Conservation (phyloP, 257 asterid genomes). For the Mentha longifolia region DNA sequence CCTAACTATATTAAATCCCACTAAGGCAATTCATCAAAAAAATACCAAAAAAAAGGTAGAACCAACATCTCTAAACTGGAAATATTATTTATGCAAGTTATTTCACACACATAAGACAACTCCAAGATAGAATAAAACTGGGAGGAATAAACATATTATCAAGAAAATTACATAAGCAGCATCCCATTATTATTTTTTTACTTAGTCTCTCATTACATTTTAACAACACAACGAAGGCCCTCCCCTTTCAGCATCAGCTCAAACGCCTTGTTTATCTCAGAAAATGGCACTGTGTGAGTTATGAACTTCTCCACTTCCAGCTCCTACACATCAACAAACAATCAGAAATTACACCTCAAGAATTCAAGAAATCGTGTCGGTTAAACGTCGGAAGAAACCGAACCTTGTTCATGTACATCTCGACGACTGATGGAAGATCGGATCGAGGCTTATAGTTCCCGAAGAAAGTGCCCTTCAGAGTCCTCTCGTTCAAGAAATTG, state of each 20-base stretch:
- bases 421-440: conserved; percentile 67
- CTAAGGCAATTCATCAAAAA: too few species aligned
- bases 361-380: too few species aligned
- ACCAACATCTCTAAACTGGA: neutral
- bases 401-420: conserved; percentile 76
- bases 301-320: conserved; percentile 75
- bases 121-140: neutral
- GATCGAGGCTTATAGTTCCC: conserved; percentile 76
- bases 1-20: too few species aligned
- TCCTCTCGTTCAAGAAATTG: conserved; percentile 68
- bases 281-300: conserved; percentile 54
- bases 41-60: neutral
- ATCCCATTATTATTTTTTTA: too few species aligned
- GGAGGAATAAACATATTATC: neutral
- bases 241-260: conserved; percentile 69
- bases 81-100: neutral
- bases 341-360: neutral
- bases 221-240: conserved; percentile 67
- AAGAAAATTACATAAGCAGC: neutral
- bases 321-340: conserved; percentile 38
- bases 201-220: conserved; percentile 39
- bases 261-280: conserved; percentile 73
- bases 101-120: neutral
- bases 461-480: conserved; percentile 77
- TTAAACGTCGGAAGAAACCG: neutral